phyloP scores from a whole-genome alignment of 2,329 filamentous ascomycete genomes.

The Exophiala spinifera region DNA sequence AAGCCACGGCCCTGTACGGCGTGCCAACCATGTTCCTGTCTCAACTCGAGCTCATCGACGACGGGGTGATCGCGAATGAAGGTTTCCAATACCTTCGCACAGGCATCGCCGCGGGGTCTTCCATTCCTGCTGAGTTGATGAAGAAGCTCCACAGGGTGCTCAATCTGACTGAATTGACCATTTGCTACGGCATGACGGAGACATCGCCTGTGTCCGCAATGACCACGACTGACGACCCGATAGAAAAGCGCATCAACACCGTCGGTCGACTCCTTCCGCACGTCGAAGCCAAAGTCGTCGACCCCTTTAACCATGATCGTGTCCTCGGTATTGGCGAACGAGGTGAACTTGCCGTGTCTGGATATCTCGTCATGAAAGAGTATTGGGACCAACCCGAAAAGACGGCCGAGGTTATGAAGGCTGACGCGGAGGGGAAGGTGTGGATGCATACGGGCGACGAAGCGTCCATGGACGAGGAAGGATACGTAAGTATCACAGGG shows the following conservation, averaged over 20 bases:
- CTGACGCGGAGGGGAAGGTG: conserved; percentile 46
- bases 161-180: conserved; percentile 78
- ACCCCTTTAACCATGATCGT: conserved; percentile 62
- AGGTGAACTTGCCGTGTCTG: conserved; percentile 78
- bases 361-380: conserved; percentile 86
- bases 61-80: conserved; percentile 44
- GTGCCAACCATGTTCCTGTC: conserved; percentile 95
- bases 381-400: conserved; percentile 75
- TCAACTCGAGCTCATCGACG: conserved; percentile 72
- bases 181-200: conserved; percentile 97
- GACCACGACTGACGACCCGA: conserved; percentile 74
- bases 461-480: conserved; percentile 70
- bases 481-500: conserved; percentile 74
- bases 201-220: conserved; percentile 70
- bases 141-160: conserved; percentile 67
- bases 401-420: conserved; percentile 65
- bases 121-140: conserved; percentile 68
- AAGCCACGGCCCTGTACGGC: conserved; percentile 72
- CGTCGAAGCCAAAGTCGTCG: conserved; percentile 74
- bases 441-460: conserved; percentile 97
- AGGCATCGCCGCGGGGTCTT: conserved; percentile 86
- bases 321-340: conserved; percentile 63
- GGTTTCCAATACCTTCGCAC: conserved; percentile 70
- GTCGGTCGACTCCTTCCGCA: conserved; percentile 84
- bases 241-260: conserved; percentile 67